phyloP scores from a whole-genome alignment of 2,329 filamentous ascomycete genomes.

The Fusarium floridanum region DNA sequence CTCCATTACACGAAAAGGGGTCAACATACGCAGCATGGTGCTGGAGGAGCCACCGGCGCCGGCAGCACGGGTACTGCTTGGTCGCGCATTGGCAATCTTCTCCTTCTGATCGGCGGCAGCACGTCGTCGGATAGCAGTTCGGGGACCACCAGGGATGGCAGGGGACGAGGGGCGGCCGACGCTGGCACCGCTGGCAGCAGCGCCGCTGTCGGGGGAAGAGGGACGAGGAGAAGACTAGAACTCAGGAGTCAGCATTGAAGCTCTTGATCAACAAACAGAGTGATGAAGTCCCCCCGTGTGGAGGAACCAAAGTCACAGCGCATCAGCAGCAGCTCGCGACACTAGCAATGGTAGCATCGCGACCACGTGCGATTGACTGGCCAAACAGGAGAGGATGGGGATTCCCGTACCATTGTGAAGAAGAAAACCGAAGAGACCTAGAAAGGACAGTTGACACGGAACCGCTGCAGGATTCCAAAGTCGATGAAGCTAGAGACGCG shows the following conservation, averaged over 20 bases:
- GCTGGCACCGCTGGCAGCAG: constrained; percentile 75
- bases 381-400: neutral
- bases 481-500: constrained; percentile 40
- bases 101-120: constrained; percentile 98
- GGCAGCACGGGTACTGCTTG: constrained; percentile 91
- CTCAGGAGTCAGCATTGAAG: neutral
- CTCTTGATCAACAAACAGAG: neutral
- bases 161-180: constrained; percentile 86
- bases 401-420: constrained; percentile 50
- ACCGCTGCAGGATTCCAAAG: constrained; percentile 52
- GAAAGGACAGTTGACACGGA: constrained; percentile 43
- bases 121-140: constrained; percentile 94
- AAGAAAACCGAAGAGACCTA: constrained; percentile 32
- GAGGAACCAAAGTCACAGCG: constrained; percentile 21
- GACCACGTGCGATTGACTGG: constrained; percentile 41
- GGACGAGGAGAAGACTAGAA: constrained; percentile 69
- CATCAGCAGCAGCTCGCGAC: constrained; percentile 38
- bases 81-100: constrained; percentile 92
- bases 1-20: neutral
- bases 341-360: constrained; percentile 34
- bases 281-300: neutral
- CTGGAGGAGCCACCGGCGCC: constrained; percentile 96
- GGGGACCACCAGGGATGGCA: constrained; percentile 90
- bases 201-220: constrained; percentile 69
- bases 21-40: constrained; percentile 92